Evolutionary conservation across 83 land plant genomes (phyloP).

Genomic region (Diphasiastrum complanatum): DNA sequence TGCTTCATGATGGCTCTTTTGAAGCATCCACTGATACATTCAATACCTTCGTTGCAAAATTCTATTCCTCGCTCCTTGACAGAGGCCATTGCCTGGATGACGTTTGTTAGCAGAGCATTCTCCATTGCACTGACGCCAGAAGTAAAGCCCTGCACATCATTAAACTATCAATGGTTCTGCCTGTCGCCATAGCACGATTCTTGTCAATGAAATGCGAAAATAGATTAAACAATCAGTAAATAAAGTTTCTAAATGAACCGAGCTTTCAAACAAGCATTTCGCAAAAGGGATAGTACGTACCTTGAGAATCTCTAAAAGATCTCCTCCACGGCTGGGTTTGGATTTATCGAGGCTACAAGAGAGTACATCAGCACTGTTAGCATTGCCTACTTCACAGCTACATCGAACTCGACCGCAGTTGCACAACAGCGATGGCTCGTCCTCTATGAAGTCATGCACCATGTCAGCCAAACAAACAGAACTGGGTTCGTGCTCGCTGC

Average conservation of each 20-base stretch:
- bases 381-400: slow-evolving; percentile 59
- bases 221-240: slow-evolving; percentile 1
- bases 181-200: background rate
- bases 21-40: slow-evolving; percentile 16
- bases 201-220: background rate
- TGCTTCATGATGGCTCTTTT: slow-evolving; percentile 40
- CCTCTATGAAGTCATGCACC: slow-evolving; percentile 84
- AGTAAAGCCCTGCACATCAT: slow-evolving; percentile 40
- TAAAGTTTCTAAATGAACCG: background rate
- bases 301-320: slow-evolving; percentile 52
- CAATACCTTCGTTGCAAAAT: slow-evolving; percentile 25
- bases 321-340: slow-evolving; percentile 32
- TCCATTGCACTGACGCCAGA: slow-evolving; percentile 45
- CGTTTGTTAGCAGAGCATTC: slow-evolving; percentile 52
- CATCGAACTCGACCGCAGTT: slow-evolving; percentile 54
- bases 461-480: slow-evolving; percentile 71
- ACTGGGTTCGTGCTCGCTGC: slow-evolving; percentile 63
- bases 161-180: background rate
- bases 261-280: background rate
- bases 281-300: slow-evolving; percentile 15
- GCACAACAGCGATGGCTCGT: slow-evolving; percentile 21
- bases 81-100: slow-evolving; percentile 4
- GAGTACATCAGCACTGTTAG: slow-evolving; percentile 29
- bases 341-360: slow-evolving; percentile 36
- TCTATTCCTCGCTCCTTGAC: slow-evolving; percentile 36